Evolutionary conservation across 352 stramenopile genomes (phyloP), one percentile per base, ranked within the genome.

Genomic region (Blastocystis sp.): DNA sequence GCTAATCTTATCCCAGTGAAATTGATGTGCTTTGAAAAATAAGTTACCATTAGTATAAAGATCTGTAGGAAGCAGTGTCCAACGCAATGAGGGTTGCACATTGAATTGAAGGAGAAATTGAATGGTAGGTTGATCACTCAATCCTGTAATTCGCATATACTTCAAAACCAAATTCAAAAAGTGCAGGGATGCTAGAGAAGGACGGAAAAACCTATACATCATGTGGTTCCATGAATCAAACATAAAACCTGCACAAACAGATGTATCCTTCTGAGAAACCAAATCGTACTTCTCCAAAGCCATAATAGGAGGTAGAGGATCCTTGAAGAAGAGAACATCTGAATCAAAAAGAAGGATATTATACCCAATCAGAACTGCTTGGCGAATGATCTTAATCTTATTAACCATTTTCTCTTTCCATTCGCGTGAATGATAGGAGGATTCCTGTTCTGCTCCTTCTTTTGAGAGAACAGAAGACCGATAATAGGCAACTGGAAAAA

Each of bases 301-400:
- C 0, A 84, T 19, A n/a, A 84, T 84, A 22, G 48, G 24, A 11
- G 44, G 73, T 68, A 84, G 30, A n/a, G 73, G 73, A 37, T 84
- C 53, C 27, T 68, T 27, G 11, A 68, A 64, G n/a, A 84, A 37
- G 35, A 84, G 9, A 11, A 84, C 73, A 42, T 84, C 73, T 17
- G 73, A 84, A n/a, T 84, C 73, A 57, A 84, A 84, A 27, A 84
- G 73, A 40, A 84, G 73, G n/a, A 48, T 33, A 30, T 56, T 69
- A 30, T 64, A 68, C 19, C 68, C 42, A 0, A 84, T 44, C 1
- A 84, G n/a, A 27, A 84, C 30, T 35, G 59, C 73, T 68, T 84
- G 48, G 0, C 73, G 73, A 27, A 84, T 84, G 51, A 84, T 84
- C 11, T 64, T 53, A 35, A 68, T 62, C 53, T 84, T 84, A 35